These are phyloP conservation scores for Tremella yokohamensis DNA, from an alignment of 768 basidiomycete species.

Conservation along the genomic window DNA sequence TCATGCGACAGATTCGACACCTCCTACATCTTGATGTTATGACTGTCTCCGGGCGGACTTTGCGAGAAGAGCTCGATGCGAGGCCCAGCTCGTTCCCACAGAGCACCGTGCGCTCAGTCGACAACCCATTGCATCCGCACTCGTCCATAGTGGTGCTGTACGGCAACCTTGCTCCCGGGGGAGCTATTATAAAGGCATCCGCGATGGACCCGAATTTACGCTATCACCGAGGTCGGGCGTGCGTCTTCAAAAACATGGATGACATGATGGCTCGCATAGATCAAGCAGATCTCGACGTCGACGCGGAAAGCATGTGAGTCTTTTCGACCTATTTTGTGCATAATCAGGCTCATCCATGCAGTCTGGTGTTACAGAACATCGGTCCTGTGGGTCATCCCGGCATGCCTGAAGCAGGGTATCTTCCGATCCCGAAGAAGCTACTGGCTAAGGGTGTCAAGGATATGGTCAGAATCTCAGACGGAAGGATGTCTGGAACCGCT, in stretches of 20 bases:
- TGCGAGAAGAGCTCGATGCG: slow-evolving; percentile 77
- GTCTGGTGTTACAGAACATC: slow-evolving; percentile 32
- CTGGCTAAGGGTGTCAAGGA: slow-evolving; percentile 37
- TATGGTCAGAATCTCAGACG: slow-evolving; percentile 39
- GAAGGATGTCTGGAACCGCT: slow-evolving; percentile 42
- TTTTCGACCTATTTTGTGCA: no score
- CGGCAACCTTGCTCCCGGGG: slow-evolving; percentile 77
- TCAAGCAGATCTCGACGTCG: slow-evolving; percentile 24
- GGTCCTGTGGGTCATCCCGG: slow-evolving; percentile 42
- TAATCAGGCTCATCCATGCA: slow-evolving; percentile 9
- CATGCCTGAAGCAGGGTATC: slow-evolving; percentile 45
- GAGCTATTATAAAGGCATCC: slow-evolving; percentile 72
- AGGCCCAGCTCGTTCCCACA: slow-evolving; percentile 61
- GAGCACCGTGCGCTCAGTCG: slow-evolving; percentile 66
- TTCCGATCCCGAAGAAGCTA: slow-evolving; percentile 43
- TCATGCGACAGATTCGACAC: slow-evolving; percentile 64
- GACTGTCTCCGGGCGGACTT: slow-evolving; percentile 83
- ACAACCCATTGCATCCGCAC: slow-evolving; percentile 72
- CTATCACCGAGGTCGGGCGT: slow-evolving; percentile 30
- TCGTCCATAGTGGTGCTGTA: slow-evolving; percentile 72
- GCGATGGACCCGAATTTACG: slow-evolving; percentile 11
- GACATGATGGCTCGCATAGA: slow-evolving; percentile 36
- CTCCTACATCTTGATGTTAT: slow-evolving; percentile 76
- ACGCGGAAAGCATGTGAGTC: slow-evolving; percentile 9
- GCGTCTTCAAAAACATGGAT: slow-evolving; percentile 28